phyloP scores from a whole-genome alignment of 805 yeast genomes.

The Yarrowia osloensis region DNA sequence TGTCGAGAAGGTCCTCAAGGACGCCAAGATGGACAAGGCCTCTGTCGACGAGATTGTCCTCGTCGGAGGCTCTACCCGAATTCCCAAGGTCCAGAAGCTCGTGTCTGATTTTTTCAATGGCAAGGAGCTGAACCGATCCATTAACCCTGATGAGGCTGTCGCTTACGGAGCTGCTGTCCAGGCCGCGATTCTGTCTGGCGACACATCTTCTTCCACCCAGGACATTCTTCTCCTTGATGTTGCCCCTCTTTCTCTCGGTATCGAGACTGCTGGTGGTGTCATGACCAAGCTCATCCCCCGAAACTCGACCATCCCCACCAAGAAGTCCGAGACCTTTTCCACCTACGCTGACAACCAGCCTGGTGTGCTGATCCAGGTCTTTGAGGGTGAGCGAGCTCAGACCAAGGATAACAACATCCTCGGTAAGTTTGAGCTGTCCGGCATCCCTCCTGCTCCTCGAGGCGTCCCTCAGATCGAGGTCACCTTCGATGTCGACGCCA shows the following conservation, averaged over 20 bases:
- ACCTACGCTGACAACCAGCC: conserved; percentile 11
- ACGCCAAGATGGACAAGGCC: conserved; percentile 9
- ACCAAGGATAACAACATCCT: conserved; percentile 10
- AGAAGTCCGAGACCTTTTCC: conserved; percentile 9
- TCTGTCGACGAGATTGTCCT: conserved; percentile 4
- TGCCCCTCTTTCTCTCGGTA: conserved; percentile 1
- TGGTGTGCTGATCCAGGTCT: conserved; percentile 4
- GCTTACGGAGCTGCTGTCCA: conserved; percentile 3
- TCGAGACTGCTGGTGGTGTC: conserved; percentile 6
- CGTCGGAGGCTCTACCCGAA: conserved; percentile 1
- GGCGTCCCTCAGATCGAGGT: conserved; percentile 5
- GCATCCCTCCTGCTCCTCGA: conserved; percentile 4
- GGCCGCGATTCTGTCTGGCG: not conserved
- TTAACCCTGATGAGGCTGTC: conserved; percentile 6
- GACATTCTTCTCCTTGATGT: not conserved
- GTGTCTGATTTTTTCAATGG: conserved; percentile 7
- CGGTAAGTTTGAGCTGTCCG: not conserved
- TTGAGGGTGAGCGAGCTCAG: conserved; percentile 13
- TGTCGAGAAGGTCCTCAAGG: not conserved
- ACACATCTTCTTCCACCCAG: conserved; percentile 1
- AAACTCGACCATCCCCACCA: conserved; percentile 4
- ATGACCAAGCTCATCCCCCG: conserved; percentile 14
- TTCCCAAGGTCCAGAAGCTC: conserved; percentile 8
- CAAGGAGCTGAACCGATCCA: conserved; percentile 6
- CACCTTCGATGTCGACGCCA: conserved; percentile 2